phyloP scores from a whole-genome alignment of 1,284 basidiomycete species.

The Heterobasidion parviporum region DNA sequence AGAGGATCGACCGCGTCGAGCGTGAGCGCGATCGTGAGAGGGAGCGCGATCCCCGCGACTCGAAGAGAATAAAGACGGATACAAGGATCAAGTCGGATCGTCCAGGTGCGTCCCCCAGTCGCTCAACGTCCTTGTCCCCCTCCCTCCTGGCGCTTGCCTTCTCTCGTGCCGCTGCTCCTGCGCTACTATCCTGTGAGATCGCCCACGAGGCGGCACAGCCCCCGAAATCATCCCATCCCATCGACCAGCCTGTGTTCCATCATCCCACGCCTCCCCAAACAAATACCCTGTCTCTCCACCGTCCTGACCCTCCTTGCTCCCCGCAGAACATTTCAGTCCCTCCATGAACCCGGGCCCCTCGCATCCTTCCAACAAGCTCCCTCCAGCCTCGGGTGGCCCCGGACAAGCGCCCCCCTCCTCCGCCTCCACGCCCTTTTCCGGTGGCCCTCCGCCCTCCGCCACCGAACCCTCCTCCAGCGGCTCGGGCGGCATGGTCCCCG shows the following conservation, averaged over 20 bases:
- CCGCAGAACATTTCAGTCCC: slow-evolving; percentile 11
- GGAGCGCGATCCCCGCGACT: slow-evolving; percentile 25
- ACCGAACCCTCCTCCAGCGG: slow-evolving; percentile 2
- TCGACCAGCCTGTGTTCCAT: neutral
- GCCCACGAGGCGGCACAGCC: no score
- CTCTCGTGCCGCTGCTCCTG: neutral
- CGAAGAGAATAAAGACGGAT: slow-evolving; percentile 35
- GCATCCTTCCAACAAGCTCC: slow-evolving; percentile 1
- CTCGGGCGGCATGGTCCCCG: slow-evolving; percentile 15
- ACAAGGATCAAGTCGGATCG: slow-evolving; percentile 25
- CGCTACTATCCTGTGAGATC: no score
- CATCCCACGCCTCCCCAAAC: neutral
- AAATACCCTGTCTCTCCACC: neutral
- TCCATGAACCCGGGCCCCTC: slow-evolving; percentile 7
- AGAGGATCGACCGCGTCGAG: slow-evolving; percentile 24
- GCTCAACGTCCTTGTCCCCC: slow-evolving; percentile 4
- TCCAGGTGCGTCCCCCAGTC: slow-evolving; percentile 17
- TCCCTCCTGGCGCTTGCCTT: neutral
- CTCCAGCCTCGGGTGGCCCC: slow-evolving; percentile 9
- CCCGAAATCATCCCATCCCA: neutral
- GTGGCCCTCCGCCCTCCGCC: neutral
- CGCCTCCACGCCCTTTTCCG: slow-evolving; percentile 12
- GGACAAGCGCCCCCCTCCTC: slow-evolving; percentile 11
- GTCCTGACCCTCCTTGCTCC: slow-evolving; percentile 5
- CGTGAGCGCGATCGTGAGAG: slow-evolving; percentile 19